Base-by-base conservation (phyloP, 148 eudicot species). In the Pouteria glomerata region DNA sequence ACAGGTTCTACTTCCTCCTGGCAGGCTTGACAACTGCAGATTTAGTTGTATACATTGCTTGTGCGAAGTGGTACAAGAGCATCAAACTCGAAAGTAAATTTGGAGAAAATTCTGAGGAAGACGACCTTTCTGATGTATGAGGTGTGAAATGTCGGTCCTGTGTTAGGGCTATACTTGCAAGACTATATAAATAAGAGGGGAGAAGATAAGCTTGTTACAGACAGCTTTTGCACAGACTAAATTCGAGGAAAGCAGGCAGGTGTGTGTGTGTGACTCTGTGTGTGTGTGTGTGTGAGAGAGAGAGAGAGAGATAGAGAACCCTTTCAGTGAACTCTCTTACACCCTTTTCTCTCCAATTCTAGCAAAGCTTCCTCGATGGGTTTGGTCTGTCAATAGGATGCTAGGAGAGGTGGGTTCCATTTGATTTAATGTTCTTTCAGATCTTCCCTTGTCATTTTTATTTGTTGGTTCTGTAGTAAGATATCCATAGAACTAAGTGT, bases 1-100 rank as follows among this genome's bases (percentile, higher is more conserved):
- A 91, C 76, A 76, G 93, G 72, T 95, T 95, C 37, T 95, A 68
- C 79, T 95, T 92, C 72, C 88, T 91, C 12, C 68, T 95, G 26
- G 99, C 96, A 1, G 86, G 80, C 24, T 73, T 95, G 72, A 89
- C 96, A 15, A 57, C 72, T 1, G 4, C 86, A 1, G 96, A 95
- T 73, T 78, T 95, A 34, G 55, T 86, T 2, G 83, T 87, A 8
- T 91, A 91, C 66, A 59, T 84, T 19, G 78, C 67, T 0, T 88
- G 86, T 34, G 97, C 99, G 8, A 86, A 53, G 73, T 84, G 96
- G 90, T 95, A 91, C 81, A 83, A 85, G 79, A 71, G 76, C 57
- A 89, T 89, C 63, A 89, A 83, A 74, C 73, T 78, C 18, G 88
- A 82, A 72, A 89, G 83, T 11, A 85, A 82, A 73, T 64, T 26